Base-by-base conservation (phyloP, 495 filamentous ascomycete species). In the Rhypophila decipiens region DNA sequence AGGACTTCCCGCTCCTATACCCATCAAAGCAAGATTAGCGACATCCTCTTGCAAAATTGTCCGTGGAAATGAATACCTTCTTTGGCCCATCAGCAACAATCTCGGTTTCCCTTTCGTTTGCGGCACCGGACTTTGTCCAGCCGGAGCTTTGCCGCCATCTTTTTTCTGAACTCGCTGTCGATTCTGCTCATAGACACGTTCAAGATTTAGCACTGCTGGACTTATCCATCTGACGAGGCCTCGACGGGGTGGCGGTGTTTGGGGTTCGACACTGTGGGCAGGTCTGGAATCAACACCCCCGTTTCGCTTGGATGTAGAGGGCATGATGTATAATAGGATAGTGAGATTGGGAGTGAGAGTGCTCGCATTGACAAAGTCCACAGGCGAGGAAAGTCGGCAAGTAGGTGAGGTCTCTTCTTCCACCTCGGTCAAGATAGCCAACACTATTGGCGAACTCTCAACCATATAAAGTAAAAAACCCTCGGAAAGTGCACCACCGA, bases 61-160 rank as follows among this genome's bases (percentile, higher is more conserved):
- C 34, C 29, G 31, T 21, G 31, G 31, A 35, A 11, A 35, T 11
- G 31, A 15, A 53, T 73, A 95, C 94, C 91, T 83, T 67, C 88
- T 83, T 68, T 96, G 86, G 1, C 93, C 93, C 93, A 98, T 97
- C 44, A 98, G 69, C 44, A 98, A 73, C 22, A 98, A 73, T 52
- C 91, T 79, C 31, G 93, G 93, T 66, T 94, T 94, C 20, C 74
- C 77, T 55, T 76, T 78, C 2, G 64, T 57, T 27, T 66, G 62
- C 38, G 61, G 60, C 39, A 68, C 63, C 23, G 64, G 60, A 13
- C 65, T 53, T 21, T 65, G 63, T 35, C 73, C 73, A 24, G 27
- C 27, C 27, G 27, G 27, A 7, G 27, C 27, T 13, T 7, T 7
- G 7, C 7, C 27, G 12, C 57, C 64, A 62, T 64, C 58, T 19